Conservation (phyloP, 306 rosid genomes). For the Ziziphus jujuba region DNA sequence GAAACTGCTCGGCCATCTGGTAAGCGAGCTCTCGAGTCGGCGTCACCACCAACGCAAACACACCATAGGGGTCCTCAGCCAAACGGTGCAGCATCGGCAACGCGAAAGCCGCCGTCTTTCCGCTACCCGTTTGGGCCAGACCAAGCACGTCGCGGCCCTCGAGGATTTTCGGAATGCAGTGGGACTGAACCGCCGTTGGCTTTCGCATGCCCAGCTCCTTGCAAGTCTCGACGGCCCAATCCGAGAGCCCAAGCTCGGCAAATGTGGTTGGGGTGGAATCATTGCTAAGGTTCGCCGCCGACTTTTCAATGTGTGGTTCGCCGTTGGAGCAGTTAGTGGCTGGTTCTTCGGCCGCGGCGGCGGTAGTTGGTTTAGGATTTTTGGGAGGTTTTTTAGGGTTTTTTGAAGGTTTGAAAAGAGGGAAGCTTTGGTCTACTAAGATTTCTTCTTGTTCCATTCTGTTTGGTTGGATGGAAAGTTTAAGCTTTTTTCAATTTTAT, state of each 20-base stretch:
- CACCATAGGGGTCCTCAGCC: constrained; percentile 63
- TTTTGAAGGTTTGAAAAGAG: constrained; percentile 37
- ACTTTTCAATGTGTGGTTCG: constrained; percentile 20
- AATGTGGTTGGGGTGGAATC: constrained; percentile 28
- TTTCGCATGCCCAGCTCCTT: constrained; percentile 61
- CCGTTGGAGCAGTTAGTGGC: neutral
- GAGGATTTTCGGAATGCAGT: constrained; percentile 69
- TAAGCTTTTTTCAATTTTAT: neutral
- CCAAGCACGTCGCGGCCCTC: constrained; percentile 78
- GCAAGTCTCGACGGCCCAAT: constrained; percentile 67
- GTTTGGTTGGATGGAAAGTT: neutral
- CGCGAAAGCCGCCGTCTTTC: constrained; percentile 95
- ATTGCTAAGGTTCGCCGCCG: constrained; percentile 6
- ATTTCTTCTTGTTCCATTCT: constrained; percentile 39
- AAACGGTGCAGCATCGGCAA: constrained; percentile 81
- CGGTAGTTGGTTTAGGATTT: constrained; percentile 7
- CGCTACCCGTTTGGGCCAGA: constrained; percentile 80
- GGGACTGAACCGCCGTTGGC: constrained; percentile 67
- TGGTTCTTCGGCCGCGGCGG: neutral
- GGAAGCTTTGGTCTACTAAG: constrained; percentile 38
- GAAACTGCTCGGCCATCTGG: constrained; percentile 79
- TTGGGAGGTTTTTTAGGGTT: constrained; percentile 23
- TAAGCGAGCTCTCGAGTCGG: constrained; percentile 86
- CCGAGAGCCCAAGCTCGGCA: constrained; percentile 60
- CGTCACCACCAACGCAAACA: constrained; percentile 71